A percentile compares a stretch with the other conserved stretches of the same genome.
Evolutionary conservation across 225 moss, liverwort and hornwort genomes (phyloP).

Genomic region (Physcomitrium patens): DNA sequence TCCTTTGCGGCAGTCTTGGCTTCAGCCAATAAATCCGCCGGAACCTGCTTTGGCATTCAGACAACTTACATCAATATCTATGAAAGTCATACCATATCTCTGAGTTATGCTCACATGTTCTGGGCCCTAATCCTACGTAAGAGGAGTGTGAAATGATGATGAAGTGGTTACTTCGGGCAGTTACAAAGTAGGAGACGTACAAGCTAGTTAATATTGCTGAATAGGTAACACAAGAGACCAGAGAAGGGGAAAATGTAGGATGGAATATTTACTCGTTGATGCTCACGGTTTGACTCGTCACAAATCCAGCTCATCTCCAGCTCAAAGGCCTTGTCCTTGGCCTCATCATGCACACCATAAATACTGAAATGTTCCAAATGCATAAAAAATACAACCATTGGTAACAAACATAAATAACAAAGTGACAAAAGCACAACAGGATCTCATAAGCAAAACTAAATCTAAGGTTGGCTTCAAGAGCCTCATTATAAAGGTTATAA

Average conservation of each 20-base stretch:
- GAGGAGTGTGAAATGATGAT: background rate
- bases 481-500: slow-evolving; percentile 1
- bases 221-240: background rate
- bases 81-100: background rate
- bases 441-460: slow-evolving; percentile 2
- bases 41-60: slow-evolving; percentile 25
- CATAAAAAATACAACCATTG: background rate
- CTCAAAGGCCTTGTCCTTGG: slow-evolving; percentile 97
- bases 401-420: slow-evolving; percentile 7
- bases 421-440: background rate
- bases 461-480: slow-evolving; percentile 3
- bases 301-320: slow-evolving; percentile 98
- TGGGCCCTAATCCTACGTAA: background rate
- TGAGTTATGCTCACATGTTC: slow-evolving; percentile 2
- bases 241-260: background rate
- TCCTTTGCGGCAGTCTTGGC: slow-evolving; percentile 93
- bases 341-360: slow-evolving; percentile 92
- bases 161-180: background rate
- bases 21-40: slow-evolving; percentile 75
- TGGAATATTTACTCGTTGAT: slow-evolving; percentile 66
- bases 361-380: slow-evolving; percentile 36
- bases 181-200: background rate
- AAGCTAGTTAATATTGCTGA: background rate
- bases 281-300: slow-evolving; percentile 84
- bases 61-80: slow-evolving; percentile 3